Evolutionary conservation across 208 protist genomes (phyloP).

Genomic region (Entamoeba invadens): DNA sequence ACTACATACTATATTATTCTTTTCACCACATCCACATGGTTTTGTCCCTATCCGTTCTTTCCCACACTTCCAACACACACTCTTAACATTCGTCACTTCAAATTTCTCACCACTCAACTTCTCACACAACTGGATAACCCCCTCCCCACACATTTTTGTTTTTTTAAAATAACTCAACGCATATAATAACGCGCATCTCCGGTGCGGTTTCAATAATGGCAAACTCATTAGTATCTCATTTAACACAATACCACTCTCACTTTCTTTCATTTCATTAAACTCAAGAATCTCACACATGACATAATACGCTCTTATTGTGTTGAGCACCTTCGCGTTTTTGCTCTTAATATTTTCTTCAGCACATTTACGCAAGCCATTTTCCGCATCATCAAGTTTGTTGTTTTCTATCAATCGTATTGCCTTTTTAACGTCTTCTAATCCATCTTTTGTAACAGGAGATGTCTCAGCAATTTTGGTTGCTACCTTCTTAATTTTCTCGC

Average conservation of each 20-base stretch:
- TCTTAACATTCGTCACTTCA: background rate
- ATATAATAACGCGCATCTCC: background rate
- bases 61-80: background rate
- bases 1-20: background rate
- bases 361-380: background rate
- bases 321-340: background rate
- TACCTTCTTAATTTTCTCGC: background rate
- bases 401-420: background rate
- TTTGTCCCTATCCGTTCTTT: background rate
- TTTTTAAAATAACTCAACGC: background rate
- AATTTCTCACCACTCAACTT: background rate
- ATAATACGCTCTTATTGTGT: background rate
- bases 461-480: background rate
- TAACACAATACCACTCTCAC: background rate
- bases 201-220: background rate
- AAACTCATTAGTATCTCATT: background rate
- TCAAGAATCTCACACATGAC: background rate
- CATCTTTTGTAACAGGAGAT: background rate
- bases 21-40: background rate
- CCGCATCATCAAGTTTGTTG: background rate
- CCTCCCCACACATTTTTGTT: background rate
- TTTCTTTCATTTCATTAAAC: background rate
- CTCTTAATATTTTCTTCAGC: background rate
- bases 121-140: background rate
- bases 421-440: background rate